Evolutionary conservation across 352 stramenopile species (phyloP).

Genomic region (Pythium utonaiense): DNA sequence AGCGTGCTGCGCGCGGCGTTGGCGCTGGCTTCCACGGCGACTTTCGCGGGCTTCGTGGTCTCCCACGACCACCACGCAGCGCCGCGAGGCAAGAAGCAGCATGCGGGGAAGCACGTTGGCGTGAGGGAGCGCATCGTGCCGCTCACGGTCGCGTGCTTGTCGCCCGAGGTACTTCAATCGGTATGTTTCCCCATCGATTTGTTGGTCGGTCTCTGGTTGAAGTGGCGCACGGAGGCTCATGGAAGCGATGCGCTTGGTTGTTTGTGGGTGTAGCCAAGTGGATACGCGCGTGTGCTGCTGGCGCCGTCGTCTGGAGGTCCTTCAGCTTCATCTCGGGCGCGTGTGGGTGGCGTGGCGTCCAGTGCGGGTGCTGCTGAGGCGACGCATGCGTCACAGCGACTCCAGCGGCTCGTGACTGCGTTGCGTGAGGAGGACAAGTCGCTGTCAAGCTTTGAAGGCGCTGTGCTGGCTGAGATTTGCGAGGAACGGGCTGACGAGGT

Average conservation of each 20-base stretch:
- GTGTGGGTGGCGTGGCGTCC: neutral
- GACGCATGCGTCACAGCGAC: conserved; percentile 10
- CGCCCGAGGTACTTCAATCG: conserved; percentile 38
- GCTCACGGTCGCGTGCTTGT: conserved; percentile 53
- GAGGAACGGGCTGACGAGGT: conserved; percentile 34
- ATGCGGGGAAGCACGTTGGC: neutral
- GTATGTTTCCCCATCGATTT: no score
- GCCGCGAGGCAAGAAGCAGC: neutral
- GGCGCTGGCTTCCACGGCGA: conserved; percentile 6
- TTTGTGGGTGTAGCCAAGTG: conserved; percentile 5
- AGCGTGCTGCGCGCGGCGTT: conserved; percentile 35
- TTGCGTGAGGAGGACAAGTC: conserved; percentile 39
- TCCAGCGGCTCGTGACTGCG: conserved; percentile 34
- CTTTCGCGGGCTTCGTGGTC: conserved; percentile 42
- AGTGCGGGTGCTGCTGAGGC: neutral
- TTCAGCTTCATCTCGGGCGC: neutral
- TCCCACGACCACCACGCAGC: neutral
- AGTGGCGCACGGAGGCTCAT: no score
- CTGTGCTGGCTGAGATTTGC: conserved; percentile 43
- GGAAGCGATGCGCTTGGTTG: no score
- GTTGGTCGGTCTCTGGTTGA: no score
- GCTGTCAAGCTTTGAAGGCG: conserved; percentile 41
- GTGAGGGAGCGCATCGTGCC: conserved; percentile 39
- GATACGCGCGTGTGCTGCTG: conserved; percentile 23
- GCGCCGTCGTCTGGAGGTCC: conserved; percentile 5